Conservation (phyloP, 352 stramenopile species). For the Globisporangium paddicum region DNA sequence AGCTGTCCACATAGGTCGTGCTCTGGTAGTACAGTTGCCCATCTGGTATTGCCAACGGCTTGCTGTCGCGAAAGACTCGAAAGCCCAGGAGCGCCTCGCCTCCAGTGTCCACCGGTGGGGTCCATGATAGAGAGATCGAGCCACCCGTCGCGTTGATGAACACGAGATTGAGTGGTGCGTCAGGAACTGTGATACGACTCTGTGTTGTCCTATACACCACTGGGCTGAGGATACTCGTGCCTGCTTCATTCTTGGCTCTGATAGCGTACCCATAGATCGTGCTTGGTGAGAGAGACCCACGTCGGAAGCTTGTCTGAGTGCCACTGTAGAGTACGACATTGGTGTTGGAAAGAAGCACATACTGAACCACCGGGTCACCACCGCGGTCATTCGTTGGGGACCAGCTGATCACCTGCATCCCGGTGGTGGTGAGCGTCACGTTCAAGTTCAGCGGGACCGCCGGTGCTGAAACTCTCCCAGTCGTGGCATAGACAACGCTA, state of each 20-base stretch:
- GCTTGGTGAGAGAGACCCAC: slow-evolving; percentile 26
- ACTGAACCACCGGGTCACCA: slow-evolving; percentile 25
- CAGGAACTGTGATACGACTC: slow-evolving; percentile 19
- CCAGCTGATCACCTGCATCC: slow-evolving; percentile 46
- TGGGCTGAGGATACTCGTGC: slow-evolving; percentile 24
- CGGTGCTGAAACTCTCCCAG: slow-evolving; percentile 22
- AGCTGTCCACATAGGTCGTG: slow-evolving; percentile 23
- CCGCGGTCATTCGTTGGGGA: slow-evolving; percentile 30
- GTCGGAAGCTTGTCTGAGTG: slow-evolving; percentile 28
- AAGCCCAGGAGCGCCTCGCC: slow-evolving; percentile 34
- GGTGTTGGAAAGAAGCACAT: slow-evolving; percentile 29
- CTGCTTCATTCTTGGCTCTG: slow-evolving; percentile 33
- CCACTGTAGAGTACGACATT: slow-evolving; percentile 35
- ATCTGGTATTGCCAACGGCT: not conserved
- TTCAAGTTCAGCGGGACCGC: slow-evolving; percentile 27
- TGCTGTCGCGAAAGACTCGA: slow-evolving; percentile 32
- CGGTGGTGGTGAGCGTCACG: slow-evolving; percentile 26
- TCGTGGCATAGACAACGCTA: slow-evolving; percentile 30
- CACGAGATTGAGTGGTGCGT: slow-evolving; percentile 19
- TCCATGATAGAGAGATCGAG: slow-evolving; percentile 41
- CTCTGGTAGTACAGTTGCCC: slow-evolving; percentile 1
- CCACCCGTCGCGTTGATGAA: slow-evolving; percentile 19
- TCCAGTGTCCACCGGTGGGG: slow-evolving; percentile 34
- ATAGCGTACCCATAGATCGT: slow-evolving; percentile 44
- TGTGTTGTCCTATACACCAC: slow-evolving; percentile 20